phyloP scores from a whole-genome alignment of 495 filamentous ascomycete genomes.

The Hypoxylon lenormandii region DNA sequence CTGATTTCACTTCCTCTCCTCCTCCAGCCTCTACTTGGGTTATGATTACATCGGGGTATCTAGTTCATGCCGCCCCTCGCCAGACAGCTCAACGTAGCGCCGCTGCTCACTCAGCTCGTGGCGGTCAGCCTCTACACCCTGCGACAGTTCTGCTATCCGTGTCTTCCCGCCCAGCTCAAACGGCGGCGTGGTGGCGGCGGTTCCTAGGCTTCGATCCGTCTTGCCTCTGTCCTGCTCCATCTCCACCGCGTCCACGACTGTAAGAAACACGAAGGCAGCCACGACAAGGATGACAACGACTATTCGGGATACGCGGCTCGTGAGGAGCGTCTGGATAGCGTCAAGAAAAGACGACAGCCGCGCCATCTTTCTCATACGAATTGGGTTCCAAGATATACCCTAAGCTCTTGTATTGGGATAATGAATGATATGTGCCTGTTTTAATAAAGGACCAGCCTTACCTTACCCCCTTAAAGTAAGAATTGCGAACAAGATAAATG shows the following conservation, averaged over 20 bases:
- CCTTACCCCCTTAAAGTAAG: no score
- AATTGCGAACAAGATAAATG: no score
- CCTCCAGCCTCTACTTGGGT: background rate
- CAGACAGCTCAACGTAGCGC: conserved; percentile 25
- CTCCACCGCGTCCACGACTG: background rate
- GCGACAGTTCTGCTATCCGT: background rate
- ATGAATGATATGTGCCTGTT: no score
- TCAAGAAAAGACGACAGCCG: background rate
- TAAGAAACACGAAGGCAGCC: background rate
- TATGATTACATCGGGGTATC: background rate
- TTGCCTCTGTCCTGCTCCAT: conserved; percentile 6
- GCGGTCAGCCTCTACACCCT: background rate
- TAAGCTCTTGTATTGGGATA: no score
- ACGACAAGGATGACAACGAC: background rate
- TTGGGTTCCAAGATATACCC: no score
- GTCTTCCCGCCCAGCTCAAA: background rate
- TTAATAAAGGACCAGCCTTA: no score
- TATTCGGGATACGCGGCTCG: background rate
- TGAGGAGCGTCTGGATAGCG: background rate
- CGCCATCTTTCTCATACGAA: background rate
- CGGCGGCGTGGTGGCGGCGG: background rate
- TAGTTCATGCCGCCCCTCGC: conserved; percentile 37
- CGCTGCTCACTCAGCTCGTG: conserved; percentile 8
- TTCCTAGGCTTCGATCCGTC: background rate
- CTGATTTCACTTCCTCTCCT: background rate